Percentiles rank a stretch among this genome's conserved stretches.
phyloP scores from a whole-genome alignment of 331 rosid genomes.

The Rhamnella rubrinervis region DNA sequence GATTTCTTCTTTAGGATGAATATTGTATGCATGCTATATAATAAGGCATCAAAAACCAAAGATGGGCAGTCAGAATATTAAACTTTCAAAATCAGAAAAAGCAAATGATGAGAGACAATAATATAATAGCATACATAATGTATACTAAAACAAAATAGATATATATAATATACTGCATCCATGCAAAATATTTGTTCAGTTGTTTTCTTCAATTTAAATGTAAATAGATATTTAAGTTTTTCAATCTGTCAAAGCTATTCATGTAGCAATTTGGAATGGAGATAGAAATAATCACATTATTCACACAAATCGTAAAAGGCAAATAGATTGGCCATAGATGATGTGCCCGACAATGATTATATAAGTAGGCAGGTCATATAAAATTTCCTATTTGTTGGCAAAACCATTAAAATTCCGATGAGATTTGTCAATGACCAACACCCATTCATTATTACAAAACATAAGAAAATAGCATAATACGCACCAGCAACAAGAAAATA shows the following conservation, averaged over 20 bases:
- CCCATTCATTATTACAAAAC: too few species aligned
- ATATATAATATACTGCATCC: neutral
- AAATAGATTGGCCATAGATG: neutral
- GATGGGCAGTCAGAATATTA: neutral
- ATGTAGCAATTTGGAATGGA: neutral
- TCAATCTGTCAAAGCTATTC: too few species aligned
- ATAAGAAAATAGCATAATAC: too few species aligned
- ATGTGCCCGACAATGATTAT: neutral
- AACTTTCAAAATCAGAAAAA: neutral
- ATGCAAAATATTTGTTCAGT: neutral
- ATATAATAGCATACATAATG: neutral
- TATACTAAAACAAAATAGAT: conserved; percentile 2
- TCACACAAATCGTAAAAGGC: neutral
- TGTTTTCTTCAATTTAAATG: neutral
- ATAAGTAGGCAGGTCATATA: neutral
- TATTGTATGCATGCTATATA: too few species aligned
- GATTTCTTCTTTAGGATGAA: conserved; percentile 44
- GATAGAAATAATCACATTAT: neutral
- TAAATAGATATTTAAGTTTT: neutral
- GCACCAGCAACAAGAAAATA: too few species aligned
- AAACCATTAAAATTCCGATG: neutral
- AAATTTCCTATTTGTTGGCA: neutral
- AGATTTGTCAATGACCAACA: too few species aligned
- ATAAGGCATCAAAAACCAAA: neutral
- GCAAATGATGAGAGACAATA: neutral